Evolutionary conservation across 139 green algal species (phyloP), one percentile per base, ranked within the genome.

Genomic region (Zygnema cylindricum): DNA sequence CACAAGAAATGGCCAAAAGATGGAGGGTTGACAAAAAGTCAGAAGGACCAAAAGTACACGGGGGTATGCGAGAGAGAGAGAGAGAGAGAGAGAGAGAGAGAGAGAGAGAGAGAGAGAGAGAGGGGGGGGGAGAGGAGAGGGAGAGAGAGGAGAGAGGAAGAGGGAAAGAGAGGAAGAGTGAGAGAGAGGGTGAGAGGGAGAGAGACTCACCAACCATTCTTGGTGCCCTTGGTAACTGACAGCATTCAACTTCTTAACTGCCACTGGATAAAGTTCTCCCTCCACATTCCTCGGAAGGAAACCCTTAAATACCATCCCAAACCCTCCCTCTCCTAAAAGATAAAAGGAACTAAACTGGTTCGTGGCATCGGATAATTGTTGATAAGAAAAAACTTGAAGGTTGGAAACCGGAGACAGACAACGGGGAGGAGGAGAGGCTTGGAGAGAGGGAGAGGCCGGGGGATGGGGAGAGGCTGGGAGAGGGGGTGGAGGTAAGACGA

Each of bases 121-220:
- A 25, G 57, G 30, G 57, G 57, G 30, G 57, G 30, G 30, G 30
- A 30, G 57, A 30, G 30, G 57, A 73, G 57, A 30, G 57, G 30
- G 57, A 73, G 57, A 73, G 30, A 30, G 30, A 30, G 57, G 57
- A 73, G 57, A 73, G 57, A n/a, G n/a, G n/a, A n/a, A n/a, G n/a
- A n/a, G n/a, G n/a, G n/a, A n/a, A n/a, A n/a, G n/a, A n/a, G n/a
- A n/a, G n/a, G n/a, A n/a, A n/a, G n/a, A n/a, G n/a, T n/a, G n/a
- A n/a, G n/a, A n/a, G n/a, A n/a, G n/a, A n/a, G n/a, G n/a, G n/a
- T n/a, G n/a, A n/a, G n/a, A n/a, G n/a, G n/a, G n/a, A n/a, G n/a
- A n/a, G n/a, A n/a, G n/a, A n/a, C n/a, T 88, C 3, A 88, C 83
- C 83, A 88, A 21, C 63, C 63, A 88, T 75, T 88, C 83, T 55